Conservation (phyloP, 2,329 filamentous ascomycete species). For the Shiraia bambusicola region DNA sequence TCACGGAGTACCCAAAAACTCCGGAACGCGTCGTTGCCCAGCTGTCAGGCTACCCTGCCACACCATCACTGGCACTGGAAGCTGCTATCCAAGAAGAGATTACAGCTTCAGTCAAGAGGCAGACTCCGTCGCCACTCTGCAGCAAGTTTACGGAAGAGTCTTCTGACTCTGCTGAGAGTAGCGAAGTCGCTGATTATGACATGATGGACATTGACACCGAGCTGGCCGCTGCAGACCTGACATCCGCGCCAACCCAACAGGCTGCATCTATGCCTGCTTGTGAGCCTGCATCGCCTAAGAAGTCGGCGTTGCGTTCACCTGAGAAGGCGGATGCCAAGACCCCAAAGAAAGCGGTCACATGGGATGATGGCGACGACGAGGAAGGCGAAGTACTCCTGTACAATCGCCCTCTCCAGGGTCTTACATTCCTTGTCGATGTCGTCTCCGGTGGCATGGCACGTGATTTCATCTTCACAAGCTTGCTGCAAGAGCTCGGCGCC, state of each 20-base stretch:
- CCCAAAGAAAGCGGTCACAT: constrained; percentile 43
- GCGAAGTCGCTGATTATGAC: constrained; percentile 15
- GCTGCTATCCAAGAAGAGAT: constrained; percentile 30
- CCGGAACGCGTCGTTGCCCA: constrained; percentile 25
- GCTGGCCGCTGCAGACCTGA: constrained; percentile 7
- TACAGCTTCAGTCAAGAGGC: constrained; percentile 28
- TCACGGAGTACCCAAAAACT: constrained; percentile 23
- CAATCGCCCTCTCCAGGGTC: constrained; percentile 53
- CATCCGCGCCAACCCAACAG: constrained; percentile 19
- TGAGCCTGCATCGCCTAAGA: constrained; percentile 25
- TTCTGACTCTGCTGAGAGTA: constrained; percentile 17
- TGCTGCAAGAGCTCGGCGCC: constrained; percentile 79
- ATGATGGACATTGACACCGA: constrained; percentile 16
- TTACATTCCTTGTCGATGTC: constrained; percentile 80
- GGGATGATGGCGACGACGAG: constrained; percentile 26
- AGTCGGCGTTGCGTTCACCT: constrained; percentile 42
- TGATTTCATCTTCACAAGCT: constrained; percentile 69
- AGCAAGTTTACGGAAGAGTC: constrained; percentile 14
- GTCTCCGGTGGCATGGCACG: constrained; percentile 68
- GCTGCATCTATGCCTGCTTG: constrained; percentile 14
- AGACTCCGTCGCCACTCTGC: constrained; percentile 23
- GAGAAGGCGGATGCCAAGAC: constrained; percentile 34
- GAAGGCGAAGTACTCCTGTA: constrained; percentile 25
- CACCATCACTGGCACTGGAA: constrained; percentile 26
- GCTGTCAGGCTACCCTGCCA: constrained; percentile 25